Evolutionary conservation across 129 eudicot genomes (phyloP).

Genomic region (Rutidosis leptorrhynchoides): DNA sequence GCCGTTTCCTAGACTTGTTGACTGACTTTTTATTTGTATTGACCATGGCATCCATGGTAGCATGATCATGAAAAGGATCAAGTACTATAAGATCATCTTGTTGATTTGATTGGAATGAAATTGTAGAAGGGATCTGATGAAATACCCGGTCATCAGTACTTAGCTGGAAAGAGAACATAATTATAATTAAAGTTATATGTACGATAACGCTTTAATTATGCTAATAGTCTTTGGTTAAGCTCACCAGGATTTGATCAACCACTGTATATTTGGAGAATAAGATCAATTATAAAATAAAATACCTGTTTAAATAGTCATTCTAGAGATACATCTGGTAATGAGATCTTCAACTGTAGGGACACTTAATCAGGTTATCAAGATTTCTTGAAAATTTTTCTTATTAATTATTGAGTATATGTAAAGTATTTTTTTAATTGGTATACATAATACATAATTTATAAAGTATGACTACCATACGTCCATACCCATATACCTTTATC

Average conservation of each 20-base stretch:
- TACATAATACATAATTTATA: no score
- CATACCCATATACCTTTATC: no score
- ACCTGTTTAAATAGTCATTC: constrained; percentile 15
- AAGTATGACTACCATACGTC: no score
- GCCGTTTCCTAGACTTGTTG: constrained; percentile 26
- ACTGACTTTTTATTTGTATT: constrained; percentile 8
- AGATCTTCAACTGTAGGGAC: constrained; percentile 32
- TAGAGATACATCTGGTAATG: constrained; percentile 18
- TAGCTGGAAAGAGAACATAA: constrained; percentile 52
- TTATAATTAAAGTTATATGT: not conserved
- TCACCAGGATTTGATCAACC: constrained; percentile 35
- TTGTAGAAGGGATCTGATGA: constrained; percentile 31
- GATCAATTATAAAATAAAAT: no score
- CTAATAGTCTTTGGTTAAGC: constrained; percentile 18
- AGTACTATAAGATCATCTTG: constrained; percentile 39
- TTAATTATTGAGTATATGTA: constrained; percentile 3
- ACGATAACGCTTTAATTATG: no score
- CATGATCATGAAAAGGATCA: constrained; percentile 22
- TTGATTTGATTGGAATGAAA: constrained; percentile 28
- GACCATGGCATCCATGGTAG: constrained; percentile 17
- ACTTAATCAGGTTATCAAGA: constrained; percentile 21
- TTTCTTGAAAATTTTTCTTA: constrained; percentile 18
- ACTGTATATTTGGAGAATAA: constrained; percentile 11
- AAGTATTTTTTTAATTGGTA: no score
- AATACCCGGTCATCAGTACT: constrained; percentile 36